Conservation (phyloP, 257 asterid genomes). For the Solanum rostratum region DNA sequence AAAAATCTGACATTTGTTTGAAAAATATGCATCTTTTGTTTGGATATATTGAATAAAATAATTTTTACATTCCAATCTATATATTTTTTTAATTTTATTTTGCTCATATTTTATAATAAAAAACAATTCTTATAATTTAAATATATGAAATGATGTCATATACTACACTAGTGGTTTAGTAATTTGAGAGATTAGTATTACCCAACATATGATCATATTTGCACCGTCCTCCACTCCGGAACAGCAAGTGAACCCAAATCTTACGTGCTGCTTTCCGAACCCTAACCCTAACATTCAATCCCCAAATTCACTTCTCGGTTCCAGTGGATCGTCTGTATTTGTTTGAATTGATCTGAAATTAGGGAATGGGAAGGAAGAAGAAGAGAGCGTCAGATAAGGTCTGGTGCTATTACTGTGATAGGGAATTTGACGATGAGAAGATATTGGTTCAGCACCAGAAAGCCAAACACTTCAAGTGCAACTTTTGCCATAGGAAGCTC, state of each 20-base stretch:
- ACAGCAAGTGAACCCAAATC: background rate
- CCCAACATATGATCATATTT: too few relatives aligned
- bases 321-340: background rate
- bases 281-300: background rate
- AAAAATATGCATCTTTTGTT: too few relatives aligned
- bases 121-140: too few relatives aligned
- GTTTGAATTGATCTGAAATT: background rate
- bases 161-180: too few relatives aligned
- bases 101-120: too few relatives aligned
- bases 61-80: too few relatives aligned
- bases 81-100: too few relatives aligned
- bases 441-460: conserved; percentile 95
- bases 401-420: conserved; percentile 97
- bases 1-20: too few relatives aligned
- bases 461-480: conserved; percentile 96
- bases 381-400: conserved; percentile 69
- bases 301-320: background rate
- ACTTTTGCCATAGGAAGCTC: conserved; percentile 88
- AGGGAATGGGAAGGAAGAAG: conserved; percentile 84
- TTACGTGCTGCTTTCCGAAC: background rate
- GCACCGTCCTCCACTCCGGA: too few relatives aligned
- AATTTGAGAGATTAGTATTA: too few relatives aligned
- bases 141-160: too few relatives aligned
- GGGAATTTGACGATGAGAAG: conserved; percentile 98
- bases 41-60: too few relatives aligned